These are phyloP conservation scores for Trametes gibbosa DNA, from an alignment of 768 basidiomycete species.

Conservation along the genomic window DNA sequence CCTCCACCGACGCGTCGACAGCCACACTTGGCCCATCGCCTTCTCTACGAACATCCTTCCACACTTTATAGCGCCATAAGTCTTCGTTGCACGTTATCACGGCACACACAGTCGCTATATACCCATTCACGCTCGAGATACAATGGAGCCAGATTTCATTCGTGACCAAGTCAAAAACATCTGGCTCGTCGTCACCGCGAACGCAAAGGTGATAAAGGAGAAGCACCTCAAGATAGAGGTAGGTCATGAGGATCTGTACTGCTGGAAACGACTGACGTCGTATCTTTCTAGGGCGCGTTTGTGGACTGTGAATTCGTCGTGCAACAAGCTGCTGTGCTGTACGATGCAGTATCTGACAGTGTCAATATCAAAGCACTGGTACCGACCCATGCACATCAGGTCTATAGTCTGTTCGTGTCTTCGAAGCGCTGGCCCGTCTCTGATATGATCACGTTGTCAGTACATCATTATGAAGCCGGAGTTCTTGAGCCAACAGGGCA, in stretches of 20 bases:
- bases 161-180: conserved; percentile 7
- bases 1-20: neutral
- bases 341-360: conserved; percentile 1
- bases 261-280: too few species aligned
- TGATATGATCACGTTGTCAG: neutral
- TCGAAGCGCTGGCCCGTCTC: neutral
- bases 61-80: neutral
- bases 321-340: neutral
- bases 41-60: neutral
- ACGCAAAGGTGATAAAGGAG: conserved; percentile 1
- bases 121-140: neutral
- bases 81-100: neutral
- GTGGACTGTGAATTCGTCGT: neutral
- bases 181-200: conserved; percentile 1
- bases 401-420: neutral
- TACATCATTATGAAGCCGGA: conserved; percentile 1
- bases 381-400: neutral
- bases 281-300: neutral
- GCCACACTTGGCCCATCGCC: neutral
- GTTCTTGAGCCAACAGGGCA: conserved; percentile 1
- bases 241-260: neutral
- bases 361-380: neutral
- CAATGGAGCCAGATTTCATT: conserved; percentile 3
- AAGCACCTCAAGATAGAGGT: neutral
- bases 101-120: neutral